Evolutionary conservation across 1,139 yeast species (phyloP).

Genomic region (Hemisphaericaspora xylanilytica): DNA sequence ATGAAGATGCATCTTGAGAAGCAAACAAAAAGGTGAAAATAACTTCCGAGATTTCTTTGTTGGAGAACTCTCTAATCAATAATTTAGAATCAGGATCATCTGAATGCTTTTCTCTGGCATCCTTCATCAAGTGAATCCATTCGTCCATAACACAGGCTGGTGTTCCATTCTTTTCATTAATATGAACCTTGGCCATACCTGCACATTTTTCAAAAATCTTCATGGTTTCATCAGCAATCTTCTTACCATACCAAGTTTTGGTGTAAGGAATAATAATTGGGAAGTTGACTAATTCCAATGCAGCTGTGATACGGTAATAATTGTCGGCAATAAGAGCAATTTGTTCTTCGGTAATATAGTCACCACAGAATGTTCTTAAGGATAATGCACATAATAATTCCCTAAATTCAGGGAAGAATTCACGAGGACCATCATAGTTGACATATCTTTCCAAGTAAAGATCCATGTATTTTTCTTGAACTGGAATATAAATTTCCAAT

Average conservation of each 20-base stretch:
- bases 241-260: conserved; percentile 96
- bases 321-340: conserved; percentile 85
- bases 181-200: conserved; percentile 74
- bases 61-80: conserved; percentile 77
- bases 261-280: conserved; percentile 95
- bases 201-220: conserved; percentile 86
- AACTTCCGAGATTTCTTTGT: conserved; percentile 92
- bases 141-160: conserved; percentile 92
- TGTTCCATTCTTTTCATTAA: conserved; percentile 67
- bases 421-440: conserved; percentile 57
- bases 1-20: conserved; percentile 95
- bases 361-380: conserved; percentile 91
- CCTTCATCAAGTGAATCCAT: conserved; percentile 85
- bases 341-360: conserved; percentile 87
- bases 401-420: conserved; percentile 90
- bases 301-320: conserved; percentile 88
- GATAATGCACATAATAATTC: conserved; percentile 95
- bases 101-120: conserved; percentile 55
- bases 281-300: conserved; percentile 93
- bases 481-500: conserved; percentile 77
- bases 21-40: conserved; percentile 95
- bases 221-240: conserved; percentile 92
- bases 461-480: conserved; percentile 81
- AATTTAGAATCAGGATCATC: conserved; percentile 51
- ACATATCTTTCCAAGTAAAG: conserved; percentile 68